A percentile compares a stretch with the other conserved stretches of the same genome.
Evolutionary conservation across 108 stramenopile genomes (phyloP).

Genomic region (Bacterosira constricta): DNA sequence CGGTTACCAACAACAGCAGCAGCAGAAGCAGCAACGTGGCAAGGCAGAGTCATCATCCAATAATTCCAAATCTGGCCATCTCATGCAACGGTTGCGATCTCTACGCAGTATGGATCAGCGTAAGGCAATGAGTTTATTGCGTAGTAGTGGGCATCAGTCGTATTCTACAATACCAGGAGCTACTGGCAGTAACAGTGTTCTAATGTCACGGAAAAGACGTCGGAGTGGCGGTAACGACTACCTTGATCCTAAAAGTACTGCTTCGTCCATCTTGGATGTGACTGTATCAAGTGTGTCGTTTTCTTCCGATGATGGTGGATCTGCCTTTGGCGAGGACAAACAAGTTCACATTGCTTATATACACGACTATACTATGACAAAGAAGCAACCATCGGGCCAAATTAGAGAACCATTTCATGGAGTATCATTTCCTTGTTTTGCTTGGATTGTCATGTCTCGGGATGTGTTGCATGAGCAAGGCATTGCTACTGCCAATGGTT

Average conservation of each 20-base stretch:
- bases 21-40: conserved; percentile 1
- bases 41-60: neutral
- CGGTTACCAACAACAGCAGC: neutral
- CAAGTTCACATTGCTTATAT: conserved; percentile 23
- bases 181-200: no score
- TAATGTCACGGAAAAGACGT: conserved; percentile 21
- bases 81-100: conserved; percentile 28
- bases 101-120: conserved; percentile 27
- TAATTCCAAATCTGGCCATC: neutral
- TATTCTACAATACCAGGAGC: no score
- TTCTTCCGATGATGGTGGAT: neutral
- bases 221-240: conserved; percentile 1
- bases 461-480: conserved; percentile 25
- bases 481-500: neutral
- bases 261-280: conserved; percentile 34
- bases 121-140: conserved; percentile 31
- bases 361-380: conserved; percentile 1
- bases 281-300: conserved; percentile 12
- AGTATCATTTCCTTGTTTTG: conserved; percentile 17
- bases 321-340: conserved; percentile 14
- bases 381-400: neutral
- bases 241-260: conserved; percentile 6
- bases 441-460: conserved; percentile 33
- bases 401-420: neutral
- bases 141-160: conserved; percentile 17